A percentile compares a stretch with the other conserved stretches of the same genome.
phyloP scores from a whole-genome alignment of 257 asterid genomes.

The Solanum piurae region DNA sequence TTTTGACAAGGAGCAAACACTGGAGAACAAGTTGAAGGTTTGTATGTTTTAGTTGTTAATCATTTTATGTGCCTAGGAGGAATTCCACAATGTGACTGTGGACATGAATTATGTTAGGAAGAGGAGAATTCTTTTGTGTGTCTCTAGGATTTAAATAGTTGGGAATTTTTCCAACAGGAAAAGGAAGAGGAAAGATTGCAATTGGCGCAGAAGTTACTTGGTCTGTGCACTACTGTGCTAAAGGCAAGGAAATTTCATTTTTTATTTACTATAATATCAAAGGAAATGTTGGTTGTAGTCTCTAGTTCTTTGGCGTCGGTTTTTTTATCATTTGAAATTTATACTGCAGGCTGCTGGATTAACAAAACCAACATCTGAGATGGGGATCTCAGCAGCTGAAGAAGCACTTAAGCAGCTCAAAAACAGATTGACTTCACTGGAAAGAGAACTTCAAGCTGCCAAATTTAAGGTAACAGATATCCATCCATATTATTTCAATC shows the following conservation, averaged over 20 bases:
- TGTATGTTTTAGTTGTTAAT: background rate
- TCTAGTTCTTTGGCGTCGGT: background rate
- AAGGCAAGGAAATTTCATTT: constrained; percentile 34
- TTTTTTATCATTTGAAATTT: background rate
- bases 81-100: background rate
- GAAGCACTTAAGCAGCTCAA: constrained; percentile 72
- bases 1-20: constrained; percentile 64
- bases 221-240: constrained; percentile 68
- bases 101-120: background rate
- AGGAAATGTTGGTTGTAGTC: background rate
- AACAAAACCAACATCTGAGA: constrained; percentile 45
- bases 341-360: constrained; percentile 76
- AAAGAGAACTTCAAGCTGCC: constrained; percentile 65
- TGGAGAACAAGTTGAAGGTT: constrained; percentile 68
- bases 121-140: background rate
- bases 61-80: background rate
- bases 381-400: constrained; percentile 54
- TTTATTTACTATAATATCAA: background rate
- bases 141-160: background rate
- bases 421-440: constrained; percentile 38
- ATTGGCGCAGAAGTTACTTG: constrained; percentile 74
- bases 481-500: background rate
- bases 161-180: constrained; percentile 40
- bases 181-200: constrained; percentile 80
- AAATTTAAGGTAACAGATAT: constrained; percentile 56